phyloP scores from a whole-genome alignment of 148 eudicot species.

The Rhododendron ferrugineum region DNA sequence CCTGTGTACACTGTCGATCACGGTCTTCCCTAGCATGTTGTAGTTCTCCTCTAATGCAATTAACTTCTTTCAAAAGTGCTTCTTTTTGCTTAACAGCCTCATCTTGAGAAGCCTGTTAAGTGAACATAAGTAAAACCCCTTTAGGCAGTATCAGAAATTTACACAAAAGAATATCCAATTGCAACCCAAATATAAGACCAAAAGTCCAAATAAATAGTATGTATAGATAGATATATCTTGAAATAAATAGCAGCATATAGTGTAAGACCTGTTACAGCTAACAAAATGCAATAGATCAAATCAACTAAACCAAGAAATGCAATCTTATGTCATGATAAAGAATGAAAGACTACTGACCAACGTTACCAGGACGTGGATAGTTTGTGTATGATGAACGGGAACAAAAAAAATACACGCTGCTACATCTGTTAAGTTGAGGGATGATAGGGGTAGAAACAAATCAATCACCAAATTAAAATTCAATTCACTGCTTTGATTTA shows the following conservation, averaged over 20 bases:
- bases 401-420: not conserved
- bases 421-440: not conserved
- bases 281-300: not conserved
- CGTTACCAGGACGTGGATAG: not conserved
- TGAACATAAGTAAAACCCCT: not conserved
- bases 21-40: conserved; percentile 67
- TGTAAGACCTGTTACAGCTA: not conserved
- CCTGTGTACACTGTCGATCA: conserved; percentile 39
- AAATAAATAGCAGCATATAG: not conserved
- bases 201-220: not conserved
- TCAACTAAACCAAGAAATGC: not conserved
- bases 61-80: conserved; percentile 36
- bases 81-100: conserved; percentile 53
- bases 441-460: not conserved
- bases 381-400: not conserved
- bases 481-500: not conserved
- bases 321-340: not conserved
- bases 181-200: not conserved
- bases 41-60: conserved; percentile 44
- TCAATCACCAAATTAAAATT: not conserved
- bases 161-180: not conserved
- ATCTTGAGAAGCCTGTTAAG: conserved; percentile 45
- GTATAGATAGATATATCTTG: not conserved
- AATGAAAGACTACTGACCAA: not conserved
- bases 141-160: not conserved